Conservation (phyloP, 148 eudicot species). For the Gaultheria prostrata region DNA sequence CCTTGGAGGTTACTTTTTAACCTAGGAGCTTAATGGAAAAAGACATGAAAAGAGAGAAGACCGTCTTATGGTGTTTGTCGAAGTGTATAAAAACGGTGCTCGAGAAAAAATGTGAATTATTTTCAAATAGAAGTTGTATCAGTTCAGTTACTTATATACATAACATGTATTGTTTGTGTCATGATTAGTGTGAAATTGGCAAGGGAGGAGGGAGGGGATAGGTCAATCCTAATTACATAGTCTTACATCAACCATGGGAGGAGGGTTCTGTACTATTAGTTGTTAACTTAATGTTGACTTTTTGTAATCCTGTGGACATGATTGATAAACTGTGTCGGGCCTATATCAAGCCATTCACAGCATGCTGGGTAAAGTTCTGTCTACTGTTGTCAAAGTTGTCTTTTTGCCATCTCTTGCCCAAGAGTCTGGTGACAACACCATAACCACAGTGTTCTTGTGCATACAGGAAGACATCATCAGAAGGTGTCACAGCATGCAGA, state of each 20-base stretch:
- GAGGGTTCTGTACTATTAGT: background rate
- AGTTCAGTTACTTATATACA: background rate
- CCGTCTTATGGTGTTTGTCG: too few species aligned
- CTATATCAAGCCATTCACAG: background rate
- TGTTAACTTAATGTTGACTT: background rate
- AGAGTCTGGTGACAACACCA: background rate
- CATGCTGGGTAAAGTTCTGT: background rate
- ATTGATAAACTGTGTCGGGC: background rate
- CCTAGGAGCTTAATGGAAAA: background rate
- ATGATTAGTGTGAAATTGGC: background rate
- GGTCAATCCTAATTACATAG: background rate
- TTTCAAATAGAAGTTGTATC: background rate
- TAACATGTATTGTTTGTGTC: background rate
- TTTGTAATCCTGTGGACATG: background rate
- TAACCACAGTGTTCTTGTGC: constrained; percentile 16
- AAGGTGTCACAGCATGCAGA: constrained; percentile 80
- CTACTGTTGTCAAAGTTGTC: background rate
- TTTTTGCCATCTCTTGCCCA: background rate
- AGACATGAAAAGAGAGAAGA: too few species aligned
- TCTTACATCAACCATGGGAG: background rate
- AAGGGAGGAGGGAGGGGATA: background rate
- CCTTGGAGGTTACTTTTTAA: background rate
- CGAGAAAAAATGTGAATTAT: background rate
- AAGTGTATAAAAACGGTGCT: too few species aligned
- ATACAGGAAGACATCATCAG: constrained; percentile 82